phyloP scores from a whole-genome alignment of 768 basidiomycete species.

The Cyclocybe cylindracea region DNA sequence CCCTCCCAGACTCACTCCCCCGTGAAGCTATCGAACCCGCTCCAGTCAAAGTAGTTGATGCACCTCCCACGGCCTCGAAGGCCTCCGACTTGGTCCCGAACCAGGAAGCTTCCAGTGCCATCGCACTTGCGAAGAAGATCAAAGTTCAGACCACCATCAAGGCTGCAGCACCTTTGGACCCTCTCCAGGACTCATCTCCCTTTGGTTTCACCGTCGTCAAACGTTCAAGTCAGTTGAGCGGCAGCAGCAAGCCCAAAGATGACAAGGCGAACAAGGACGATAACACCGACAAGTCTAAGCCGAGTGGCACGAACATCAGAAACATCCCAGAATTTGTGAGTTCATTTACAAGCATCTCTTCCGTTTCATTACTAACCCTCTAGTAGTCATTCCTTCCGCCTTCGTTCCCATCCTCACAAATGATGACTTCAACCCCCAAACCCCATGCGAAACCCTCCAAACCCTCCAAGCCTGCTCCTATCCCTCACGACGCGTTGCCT shows the following conservation, averaged over 20 bases:
- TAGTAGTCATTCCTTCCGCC: conserved; percentile 16
- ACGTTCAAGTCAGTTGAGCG: conserved; percentile 1
- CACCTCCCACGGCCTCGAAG: background rate
- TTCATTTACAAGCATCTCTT: conserved; percentile 12
- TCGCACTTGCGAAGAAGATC: background rate
- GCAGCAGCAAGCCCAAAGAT: background rate
- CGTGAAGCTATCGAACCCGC: background rate
- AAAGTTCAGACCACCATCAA: background rate
- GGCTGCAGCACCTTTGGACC: background rate
- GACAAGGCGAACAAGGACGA: background rate
- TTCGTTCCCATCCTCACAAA: conserved; percentile 17
- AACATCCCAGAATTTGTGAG: conserved; percentile 10
- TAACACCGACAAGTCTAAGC: background rate
- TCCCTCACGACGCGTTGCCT: conserved; percentile 30
- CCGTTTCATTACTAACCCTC: background rate
- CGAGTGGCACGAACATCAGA: background rate
- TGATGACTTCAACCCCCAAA: conserved; percentile 26
- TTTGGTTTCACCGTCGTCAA: conserved; percentile 16
- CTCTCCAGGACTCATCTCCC: conserved; percentile 7
- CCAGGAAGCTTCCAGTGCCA: too few relatives aligned
- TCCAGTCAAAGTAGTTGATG: background rate
- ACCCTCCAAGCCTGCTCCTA: conserved; percentile 44
- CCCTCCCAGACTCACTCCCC: background rate
- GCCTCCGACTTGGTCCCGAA: too few relatives aligned
- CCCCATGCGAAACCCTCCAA: conserved; percentile 19